Conservation (phyloP, 169 alveolate species). For the Plasmodium relictum region DNA sequence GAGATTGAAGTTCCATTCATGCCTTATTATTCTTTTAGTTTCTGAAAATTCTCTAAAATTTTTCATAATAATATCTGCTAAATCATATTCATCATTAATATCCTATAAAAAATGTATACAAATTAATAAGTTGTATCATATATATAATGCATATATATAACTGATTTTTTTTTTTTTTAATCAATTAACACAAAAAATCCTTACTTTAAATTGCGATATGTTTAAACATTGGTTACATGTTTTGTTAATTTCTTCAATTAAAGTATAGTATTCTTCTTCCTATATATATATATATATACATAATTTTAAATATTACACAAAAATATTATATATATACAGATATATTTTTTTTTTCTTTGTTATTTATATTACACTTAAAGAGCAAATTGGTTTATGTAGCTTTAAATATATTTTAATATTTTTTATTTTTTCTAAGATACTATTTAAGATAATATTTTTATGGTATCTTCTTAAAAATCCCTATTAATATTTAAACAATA, state of each 20-base stretch:
- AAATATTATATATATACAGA: neutral
- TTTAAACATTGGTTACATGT: constrained; percentile 57
- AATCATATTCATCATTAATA: constrained; percentile 67
- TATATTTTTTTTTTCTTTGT: neutral
- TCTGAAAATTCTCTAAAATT: constrained; percentile 66
- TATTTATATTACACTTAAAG: constrained; percentile 50
- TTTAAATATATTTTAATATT: constrained; percentile 48
- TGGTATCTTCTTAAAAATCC: constrained; percentile 71
- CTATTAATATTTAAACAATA: constrained; percentile 15
- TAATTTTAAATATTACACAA: neutral
- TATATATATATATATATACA: constrained; percentile 4
- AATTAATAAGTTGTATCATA: neutral
- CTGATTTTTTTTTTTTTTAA: neutral
- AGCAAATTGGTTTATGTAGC: constrained; percentile 65
- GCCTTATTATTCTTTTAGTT: constrained; percentile 53
- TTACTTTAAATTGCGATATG: constrained; percentile 69
- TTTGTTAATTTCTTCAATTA: constrained; percentile 74
- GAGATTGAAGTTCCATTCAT: constrained; percentile 62
- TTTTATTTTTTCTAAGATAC: constrained; percentile 66
- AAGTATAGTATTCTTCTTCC: constrained; percentile 60
- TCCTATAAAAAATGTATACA: constrained; percentile 22
- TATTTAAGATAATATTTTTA: constrained; percentile 51
- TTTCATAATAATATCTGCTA: constrained; percentile 54
- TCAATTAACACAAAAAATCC: neutral
- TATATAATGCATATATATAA: neutral